Evolutionary conservation across 495 filamentous ascomycete species (phyloP).

Genomic region (Aspergillus bertholletiae): DNA sequence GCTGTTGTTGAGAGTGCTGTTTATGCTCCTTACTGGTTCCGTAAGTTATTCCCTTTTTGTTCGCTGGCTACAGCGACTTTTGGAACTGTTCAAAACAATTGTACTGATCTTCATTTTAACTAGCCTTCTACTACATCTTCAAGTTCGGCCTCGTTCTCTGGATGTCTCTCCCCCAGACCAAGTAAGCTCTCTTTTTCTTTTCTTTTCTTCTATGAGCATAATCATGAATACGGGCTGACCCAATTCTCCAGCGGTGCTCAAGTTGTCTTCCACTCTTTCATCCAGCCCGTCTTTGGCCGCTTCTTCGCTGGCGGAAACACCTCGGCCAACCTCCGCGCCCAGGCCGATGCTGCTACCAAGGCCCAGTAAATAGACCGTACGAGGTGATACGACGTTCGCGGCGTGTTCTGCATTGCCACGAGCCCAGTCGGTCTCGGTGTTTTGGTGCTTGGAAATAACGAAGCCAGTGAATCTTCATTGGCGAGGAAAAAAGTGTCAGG

Average conservation of each 20-base stretch:
- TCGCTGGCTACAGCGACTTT: no score
- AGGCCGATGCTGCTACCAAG: slow-evolving; percentile 73
- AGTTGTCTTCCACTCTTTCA: slow-evolving; percentile 91
- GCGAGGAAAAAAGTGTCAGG: slow-evolving; percentile 1
- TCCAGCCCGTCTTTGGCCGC: slow-evolving; percentile 84
- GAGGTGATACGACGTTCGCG: slow-evolving; percentile 6
- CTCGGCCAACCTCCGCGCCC: slow-evolving; percentile 83
- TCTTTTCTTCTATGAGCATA: no score
- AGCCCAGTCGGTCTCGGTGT: slow-evolving; percentile 8
- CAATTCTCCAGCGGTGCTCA: slow-evolving; percentile 76
- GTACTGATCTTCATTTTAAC: slow-evolving; percentile 10
- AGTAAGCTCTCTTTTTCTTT: slow-evolving; percentile 56
- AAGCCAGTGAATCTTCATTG: slow-evolving; percentile 10
- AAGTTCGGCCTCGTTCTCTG: slow-evolving; percentile 96
- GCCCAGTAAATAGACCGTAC: slow-evolving; percentile 29
- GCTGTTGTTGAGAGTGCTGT: slow-evolving; percentile 90
- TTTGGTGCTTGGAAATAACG: slow-evolving; percentile 1
- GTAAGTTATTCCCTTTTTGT: slow-evolving; percentile 38
- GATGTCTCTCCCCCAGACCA: slow-evolving; percentile 92
- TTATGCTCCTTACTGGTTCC: slow-evolving; percentile 98
- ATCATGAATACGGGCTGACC: slow-evolving; percentile 21
- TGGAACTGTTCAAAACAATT: slow-evolving; percentile 1
- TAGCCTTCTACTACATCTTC: slow-evolving; percentile 99
- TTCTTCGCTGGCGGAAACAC: slow-evolving; percentile 80
- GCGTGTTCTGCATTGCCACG: slow-evolving; percentile 3